Percentiles rank a stretch among this genome's conserved stretches.
These are phyloP conservation scores for Xanthoparmelia taractica DNA, from an alignment of 495 filamentous ascomycete species.

Conservation along the genomic window DNA sequence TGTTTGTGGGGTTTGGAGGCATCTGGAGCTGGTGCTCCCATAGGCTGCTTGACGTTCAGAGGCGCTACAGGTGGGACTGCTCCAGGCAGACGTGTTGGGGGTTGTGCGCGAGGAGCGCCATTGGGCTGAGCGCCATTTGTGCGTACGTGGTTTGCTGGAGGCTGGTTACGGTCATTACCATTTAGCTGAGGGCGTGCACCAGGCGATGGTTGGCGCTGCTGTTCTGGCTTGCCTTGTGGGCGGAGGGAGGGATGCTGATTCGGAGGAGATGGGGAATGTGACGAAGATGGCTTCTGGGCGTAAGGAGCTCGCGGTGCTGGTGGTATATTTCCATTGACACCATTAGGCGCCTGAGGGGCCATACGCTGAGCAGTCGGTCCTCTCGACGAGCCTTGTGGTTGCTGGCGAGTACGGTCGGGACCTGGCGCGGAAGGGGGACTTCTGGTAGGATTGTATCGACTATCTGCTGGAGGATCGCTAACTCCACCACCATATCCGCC, in stretches of 20 bases:
- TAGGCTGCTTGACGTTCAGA: conserved; percentile 79
- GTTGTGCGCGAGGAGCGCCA: conserved; percentile 39
- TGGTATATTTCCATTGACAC: conserved; percentile 13
- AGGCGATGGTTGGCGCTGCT: conserved; percentile 28
- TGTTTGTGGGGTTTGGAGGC: conserved; percentile 62
- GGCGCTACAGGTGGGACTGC: conserved; percentile 52
- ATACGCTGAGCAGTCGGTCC: conserved; percentile 49
- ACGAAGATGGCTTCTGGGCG: conserved; percentile 31
- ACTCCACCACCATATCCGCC: conserved; percentile 56
- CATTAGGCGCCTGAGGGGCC: conserved; percentile 48
- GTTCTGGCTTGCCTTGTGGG: conserved; percentile 20
- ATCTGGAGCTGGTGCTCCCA: conserved; percentile 36
- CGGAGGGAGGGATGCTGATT: conserved; percentile 26
- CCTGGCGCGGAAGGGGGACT: conserved; percentile 49
- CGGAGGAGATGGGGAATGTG: conserved; percentile 33
- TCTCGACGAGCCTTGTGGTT: conserved; percentile 37
- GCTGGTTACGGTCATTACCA: conserved; percentile 13
- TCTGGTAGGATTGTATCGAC: conserved; percentile 76
- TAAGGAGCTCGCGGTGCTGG: conserved; percentile 24
- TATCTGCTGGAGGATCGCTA: conserved; percentile 40
- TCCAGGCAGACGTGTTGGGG: conserved; percentile 38
- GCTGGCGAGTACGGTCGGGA: conserved; percentile 35
- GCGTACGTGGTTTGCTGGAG: conserved; percentile 10
- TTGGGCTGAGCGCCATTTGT: conserved; percentile 29
- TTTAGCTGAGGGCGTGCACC: conserved; percentile 15